These are phyloP conservation scores for Hypoxylon subgilvum DNA, from an alignment of 495 filamentous ascomycete genomes.

Conservation along the genomic window DNA sequence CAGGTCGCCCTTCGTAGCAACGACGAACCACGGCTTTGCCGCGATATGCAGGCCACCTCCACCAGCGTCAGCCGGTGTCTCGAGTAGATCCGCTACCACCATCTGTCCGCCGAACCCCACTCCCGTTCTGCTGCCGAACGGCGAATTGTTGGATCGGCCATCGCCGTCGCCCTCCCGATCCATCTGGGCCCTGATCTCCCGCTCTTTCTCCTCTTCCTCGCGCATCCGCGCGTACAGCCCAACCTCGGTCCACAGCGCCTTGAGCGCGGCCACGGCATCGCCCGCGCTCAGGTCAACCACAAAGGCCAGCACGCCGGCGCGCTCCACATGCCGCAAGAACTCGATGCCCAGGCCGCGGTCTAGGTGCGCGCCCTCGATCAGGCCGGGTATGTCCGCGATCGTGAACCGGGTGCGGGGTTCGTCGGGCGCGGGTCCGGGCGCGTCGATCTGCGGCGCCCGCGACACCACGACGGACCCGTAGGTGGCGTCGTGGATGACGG, in stretches of 20 bases:
- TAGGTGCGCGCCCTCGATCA: conserved; percentile 88
- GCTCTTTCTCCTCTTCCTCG: conserved; percentile 61
- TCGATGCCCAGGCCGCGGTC: conserved; percentile 90
- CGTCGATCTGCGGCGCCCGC: conserved; percentile 8
- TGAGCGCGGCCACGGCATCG: conserved; percentile 77
- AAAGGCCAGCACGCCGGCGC: conserved; percentile 89
- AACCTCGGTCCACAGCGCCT: conserved; percentile 87
- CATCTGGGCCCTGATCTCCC: conserved; percentile 53
- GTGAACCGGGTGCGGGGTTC: conserved; percentile 77
- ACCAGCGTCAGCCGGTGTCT: conserved; percentile 29
- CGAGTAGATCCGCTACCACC: conserved; percentile 46
- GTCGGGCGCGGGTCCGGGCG: conserved; percentile 19
- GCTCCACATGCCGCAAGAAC: conserved; percentile 92
- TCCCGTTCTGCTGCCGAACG: conserved; percentile 1
- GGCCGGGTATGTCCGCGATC: conserved; percentile 92
- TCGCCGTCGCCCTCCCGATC: conserved; percentile 48
- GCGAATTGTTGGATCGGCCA: neutral
- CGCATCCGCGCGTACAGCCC: conserved; percentile 81
- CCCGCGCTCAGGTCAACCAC: conserved; percentile 84
- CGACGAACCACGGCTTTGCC: conserved; percentile 94
- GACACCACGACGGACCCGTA: conserved; percentile 39
- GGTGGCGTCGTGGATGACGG: conserved; percentile 40
- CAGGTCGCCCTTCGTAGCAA: conserved; percentile 93
- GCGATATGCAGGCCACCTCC: conserved; percentile 67
- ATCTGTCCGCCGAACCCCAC: conserved; percentile 27